Evolutionary conservation across 192 early-diverging fungal species (phyloP).

Genomic region (Spizellomyces punctatus): DNA sequence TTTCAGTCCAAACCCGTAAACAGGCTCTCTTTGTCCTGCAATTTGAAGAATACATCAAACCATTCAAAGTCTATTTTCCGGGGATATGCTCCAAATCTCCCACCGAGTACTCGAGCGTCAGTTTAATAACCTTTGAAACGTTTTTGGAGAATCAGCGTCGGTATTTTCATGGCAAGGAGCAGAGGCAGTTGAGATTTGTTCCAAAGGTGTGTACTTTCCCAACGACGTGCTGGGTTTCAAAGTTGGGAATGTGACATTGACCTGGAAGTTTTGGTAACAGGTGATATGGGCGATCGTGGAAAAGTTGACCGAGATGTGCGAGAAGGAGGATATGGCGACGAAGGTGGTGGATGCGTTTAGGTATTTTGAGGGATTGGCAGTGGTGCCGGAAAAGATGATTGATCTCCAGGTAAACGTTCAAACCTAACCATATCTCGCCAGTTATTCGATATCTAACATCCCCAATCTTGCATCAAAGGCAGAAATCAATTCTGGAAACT

Average conservation of each 20-base stretch:
- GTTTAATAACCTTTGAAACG: conserved; percentile 24
- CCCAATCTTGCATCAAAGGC: background rate
- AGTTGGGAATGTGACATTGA: background rate
- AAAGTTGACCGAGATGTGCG: conserved; percentile 2
- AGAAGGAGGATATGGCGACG: background rate
- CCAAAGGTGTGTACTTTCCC: conserved; percentile 43
- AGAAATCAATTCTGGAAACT: conserved; percentile 36
- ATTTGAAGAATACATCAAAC: conserved; percentile 40
- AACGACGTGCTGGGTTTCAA: background rate
- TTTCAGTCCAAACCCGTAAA: conserved; percentile 49
- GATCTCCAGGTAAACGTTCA: conserved; percentile 4
- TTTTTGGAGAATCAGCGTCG: conserved; percentile 39
- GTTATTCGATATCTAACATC: too few relatives aligned
- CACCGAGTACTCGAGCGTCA: conserved; percentile 12
- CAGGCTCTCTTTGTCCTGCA: conserved; percentile 42
- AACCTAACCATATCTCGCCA: background rate
- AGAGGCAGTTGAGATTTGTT: conserved; percentile 27
- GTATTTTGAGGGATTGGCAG: background rate
- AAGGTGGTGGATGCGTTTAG: background rate
- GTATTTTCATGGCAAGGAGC: conserved; percentile 32
- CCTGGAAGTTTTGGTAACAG: background rate
- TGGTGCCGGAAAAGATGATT: conserved; percentile 16
- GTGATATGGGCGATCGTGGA: background rate
- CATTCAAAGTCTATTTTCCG: conserved; percentile 37
- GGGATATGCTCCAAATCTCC: conserved; percentile 19